Percentiles rank a stretch among this genome's conserved stretches.
phyloP scores from a whole-genome alignment of 306 rosid species.

The Quercus variabilis region DNA sequence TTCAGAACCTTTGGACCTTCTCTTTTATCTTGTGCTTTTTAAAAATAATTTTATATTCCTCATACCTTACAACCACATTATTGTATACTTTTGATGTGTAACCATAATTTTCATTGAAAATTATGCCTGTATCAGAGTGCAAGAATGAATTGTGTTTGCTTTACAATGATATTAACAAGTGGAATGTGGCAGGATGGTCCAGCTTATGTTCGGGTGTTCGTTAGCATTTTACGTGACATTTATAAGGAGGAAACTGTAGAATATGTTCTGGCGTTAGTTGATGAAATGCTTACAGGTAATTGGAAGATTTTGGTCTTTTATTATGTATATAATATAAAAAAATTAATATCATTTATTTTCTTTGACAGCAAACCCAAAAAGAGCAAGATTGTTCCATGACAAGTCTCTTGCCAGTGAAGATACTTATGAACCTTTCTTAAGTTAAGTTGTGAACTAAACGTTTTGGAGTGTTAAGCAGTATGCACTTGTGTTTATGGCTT shows the following conservation, averaged over 20 bases:
- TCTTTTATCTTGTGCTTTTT: neutral
- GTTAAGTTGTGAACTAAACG: constrained; percentile 44
- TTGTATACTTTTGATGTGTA: neutral
- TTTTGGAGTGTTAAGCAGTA: neutral
- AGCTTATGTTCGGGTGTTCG: constrained; percentile 77
- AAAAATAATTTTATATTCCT: neutral
- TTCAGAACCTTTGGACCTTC: neutral
- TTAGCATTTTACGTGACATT: constrained; percentile 79
- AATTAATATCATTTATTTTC: constrained; percentile 15
- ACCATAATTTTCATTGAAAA: neutral
- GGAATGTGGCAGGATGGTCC: constrained; percentile 78
- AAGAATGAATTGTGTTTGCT: constrained; percentile 6
- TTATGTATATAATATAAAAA: neutral
- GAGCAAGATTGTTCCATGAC: constrained; percentile 90
- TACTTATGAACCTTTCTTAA: constrained; percentile 86
- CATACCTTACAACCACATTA: neutral
- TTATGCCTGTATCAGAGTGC: neutral
- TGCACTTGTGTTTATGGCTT: neutral
- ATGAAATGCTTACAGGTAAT: constrained; percentile 88
- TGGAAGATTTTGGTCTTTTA: constrained; percentile 5
- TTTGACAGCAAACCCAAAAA: constrained; percentile 77
- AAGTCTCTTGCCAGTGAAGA: constrained; percentile 66
- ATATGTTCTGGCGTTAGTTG: constrained; percentile 80
- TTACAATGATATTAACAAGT: constrained; percentile 16
- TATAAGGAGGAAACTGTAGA: constrained; percentile 92